Evolutionary conservation across 1,284 basidiomycete species (phyloP).

Genomic region (Apiotrichum montevideense): DNA sequence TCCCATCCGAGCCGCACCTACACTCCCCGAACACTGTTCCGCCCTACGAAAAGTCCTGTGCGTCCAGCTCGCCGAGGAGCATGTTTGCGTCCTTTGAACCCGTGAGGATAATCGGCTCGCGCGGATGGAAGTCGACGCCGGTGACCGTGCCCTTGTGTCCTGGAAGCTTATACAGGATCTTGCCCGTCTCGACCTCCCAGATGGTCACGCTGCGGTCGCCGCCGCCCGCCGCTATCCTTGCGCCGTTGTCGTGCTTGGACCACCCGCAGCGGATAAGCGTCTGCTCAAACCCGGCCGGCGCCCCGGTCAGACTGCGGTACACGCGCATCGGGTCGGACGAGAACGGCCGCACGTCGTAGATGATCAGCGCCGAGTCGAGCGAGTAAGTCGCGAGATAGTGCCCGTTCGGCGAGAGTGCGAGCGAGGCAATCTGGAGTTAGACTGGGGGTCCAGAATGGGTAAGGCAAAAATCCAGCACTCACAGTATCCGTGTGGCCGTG

Average conservation of each 20-base stretch:
- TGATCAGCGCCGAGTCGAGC: conserved; percentile 75
- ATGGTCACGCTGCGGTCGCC: conserved; percentile 64
- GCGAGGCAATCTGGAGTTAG: conserved; percentile 55
- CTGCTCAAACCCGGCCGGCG: conserved; percentile 86
- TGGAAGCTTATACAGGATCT: conserved; percentile 82
- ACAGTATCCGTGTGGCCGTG: conserved; percentile 81
- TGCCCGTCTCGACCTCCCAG: conserved; percentile 84
- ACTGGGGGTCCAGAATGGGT: too few relatives aligned
- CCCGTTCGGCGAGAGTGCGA: conserved; percentile 82
- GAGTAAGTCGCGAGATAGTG: conserved; percentile 77
- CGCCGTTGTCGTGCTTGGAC: conserved; percentile 46
- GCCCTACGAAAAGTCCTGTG: conserved; percentile 38
- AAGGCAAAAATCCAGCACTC: conserved; percentile 5
- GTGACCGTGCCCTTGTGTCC: conserved; percentile 92
- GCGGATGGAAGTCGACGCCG: conserved; percentile 71
- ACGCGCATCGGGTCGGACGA: conserved; percentile 71
- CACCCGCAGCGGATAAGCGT: conserved; percentile 72
- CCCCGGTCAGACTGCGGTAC: conserved; percentile 70
- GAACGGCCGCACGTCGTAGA: conserved; percentile 87
- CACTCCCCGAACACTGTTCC: too few relatives aligned
- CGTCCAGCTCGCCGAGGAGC: conserved; percentile 79
- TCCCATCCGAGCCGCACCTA: too few relatives aligned
- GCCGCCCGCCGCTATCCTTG: conserved; percentile 49
- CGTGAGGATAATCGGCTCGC: conserved; percentile 84
- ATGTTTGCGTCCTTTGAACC: conserved; percentile 83